A percentile compares a stretch with the other conserved stretches of the same genome.
These are phyloP conservation scores for Pascua guehoae DNA, from an alignment of 1,284 basidiomycete genomes.

Conservation along the genomic window DNA sequence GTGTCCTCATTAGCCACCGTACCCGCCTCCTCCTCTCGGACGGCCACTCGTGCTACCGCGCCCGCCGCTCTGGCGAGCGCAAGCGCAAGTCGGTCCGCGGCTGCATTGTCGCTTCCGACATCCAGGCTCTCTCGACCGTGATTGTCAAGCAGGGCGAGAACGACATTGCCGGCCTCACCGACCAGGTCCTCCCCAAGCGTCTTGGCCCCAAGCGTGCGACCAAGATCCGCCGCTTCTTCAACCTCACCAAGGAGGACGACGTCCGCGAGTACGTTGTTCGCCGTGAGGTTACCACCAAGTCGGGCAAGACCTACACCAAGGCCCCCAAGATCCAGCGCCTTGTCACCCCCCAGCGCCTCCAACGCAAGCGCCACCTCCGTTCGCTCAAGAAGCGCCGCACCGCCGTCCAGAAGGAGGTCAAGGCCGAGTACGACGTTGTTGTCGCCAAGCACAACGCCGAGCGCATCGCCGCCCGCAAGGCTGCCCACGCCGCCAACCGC, in stretches of 20 bases:
- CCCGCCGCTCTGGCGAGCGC: constrained; percentile 89
- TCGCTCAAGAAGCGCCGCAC: constrained; percentile 84
- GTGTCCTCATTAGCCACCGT: constrained; percentile 92
- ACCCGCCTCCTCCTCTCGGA: constrained; percentile 89
- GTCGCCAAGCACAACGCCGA: constrained; percentile 87
- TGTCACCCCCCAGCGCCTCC: constrained; percentile 90
- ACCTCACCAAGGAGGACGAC: constrained; percentile 96
- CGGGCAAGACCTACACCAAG: constrained; percentile 97
- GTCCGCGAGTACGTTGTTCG: constrained; percentile 91
- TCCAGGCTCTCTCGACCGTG: constrained; percentile 88
- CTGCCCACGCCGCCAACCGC: constrained; percentile 48
- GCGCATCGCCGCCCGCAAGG: constrained; percentile 73
- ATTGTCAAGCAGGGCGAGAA: constrained; percentile 96
- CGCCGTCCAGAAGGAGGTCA: constrained; percentile 90
- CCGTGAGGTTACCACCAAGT: constrained; percentile 89
- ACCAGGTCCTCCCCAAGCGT: constrained; percentile 88
- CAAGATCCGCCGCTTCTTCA: constrained; percentile 97
- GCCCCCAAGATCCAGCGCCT: constrained; percentile 72
- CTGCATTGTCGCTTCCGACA: constrained; percentile 95
- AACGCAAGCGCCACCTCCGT: constrained; percentile 90
- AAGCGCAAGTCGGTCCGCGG: constrained; percentile 98
- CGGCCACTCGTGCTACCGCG: constrained; percentile 96
- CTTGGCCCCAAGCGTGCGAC: constrained; percentile 78
- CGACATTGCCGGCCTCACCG: constrained; percentile 90
- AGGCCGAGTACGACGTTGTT: constrained; percentile 84